Evolutionary conservation across 257 asterid species (phyloP).

Genomic region (Phtheirospermum japonicum): DNA sequence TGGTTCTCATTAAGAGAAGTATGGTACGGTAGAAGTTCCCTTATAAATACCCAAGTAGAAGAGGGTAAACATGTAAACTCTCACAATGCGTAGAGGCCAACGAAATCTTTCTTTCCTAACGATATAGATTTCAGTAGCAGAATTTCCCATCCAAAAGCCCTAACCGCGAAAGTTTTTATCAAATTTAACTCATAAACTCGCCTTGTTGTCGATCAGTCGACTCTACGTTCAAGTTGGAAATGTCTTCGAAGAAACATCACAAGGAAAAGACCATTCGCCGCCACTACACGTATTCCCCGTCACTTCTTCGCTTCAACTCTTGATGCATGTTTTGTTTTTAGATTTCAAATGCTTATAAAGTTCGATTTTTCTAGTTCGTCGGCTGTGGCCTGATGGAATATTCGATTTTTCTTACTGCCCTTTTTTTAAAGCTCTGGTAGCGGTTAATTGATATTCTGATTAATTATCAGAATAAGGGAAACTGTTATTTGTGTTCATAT

Average conservation of each 20-base stretch:
- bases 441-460: conserved; percentile 17
- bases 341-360: not conserved
- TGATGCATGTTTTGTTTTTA: conserved; percentile 1
- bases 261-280: conserved; percentile 53
- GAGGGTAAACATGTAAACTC: too few relatives aligned
- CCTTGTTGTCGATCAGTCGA: conserved; percentile 14
- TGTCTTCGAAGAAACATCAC: conserved; percentile 51
- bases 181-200: not conserved
- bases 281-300: conserved; percentile 32
- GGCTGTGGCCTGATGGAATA: conserved; percentile 11
- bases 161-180: conserved; percentile 23
- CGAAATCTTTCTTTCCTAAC: not conserved
- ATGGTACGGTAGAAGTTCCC: too few relatives aligned
- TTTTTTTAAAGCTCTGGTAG: conserved; percentile 8
- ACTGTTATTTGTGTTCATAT: not conserved
- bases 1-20: too few relatives aligned
- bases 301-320: not conserved
- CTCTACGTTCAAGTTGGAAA: conserved; percentile 8
- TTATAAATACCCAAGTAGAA: too few relatives aligned
- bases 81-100: too few relatives aligned
- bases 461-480: conserved; percentile 7
- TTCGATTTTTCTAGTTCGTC: conserved; percentile 7
- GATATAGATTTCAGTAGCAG: not conserved
- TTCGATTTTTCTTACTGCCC: conserved; percentile 3
- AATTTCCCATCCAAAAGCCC: conserved; percentile 34